A percentile compares a stretch with the other conserved stretches of the same genome.
Evolutionary conservation across 1,139 yeast genomes (phyloP).

Genomic region (Hanseniaspora sp.): DNA sequence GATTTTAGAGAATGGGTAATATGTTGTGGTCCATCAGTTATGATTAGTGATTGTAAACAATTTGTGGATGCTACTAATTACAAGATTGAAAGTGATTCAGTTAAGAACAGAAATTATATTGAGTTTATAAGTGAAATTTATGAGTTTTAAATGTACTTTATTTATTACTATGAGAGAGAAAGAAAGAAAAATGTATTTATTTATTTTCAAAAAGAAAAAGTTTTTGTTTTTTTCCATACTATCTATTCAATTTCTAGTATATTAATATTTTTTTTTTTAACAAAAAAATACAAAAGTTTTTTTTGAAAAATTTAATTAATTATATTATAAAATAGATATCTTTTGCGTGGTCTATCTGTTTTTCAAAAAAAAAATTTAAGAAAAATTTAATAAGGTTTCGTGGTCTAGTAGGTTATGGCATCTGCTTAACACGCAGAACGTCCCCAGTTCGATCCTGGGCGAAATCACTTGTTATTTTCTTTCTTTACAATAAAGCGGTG

Average conservation of each 20-base stretch:
- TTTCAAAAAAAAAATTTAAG: slow-evolving; percentile 18
- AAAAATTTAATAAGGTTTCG: slow-evolving; percentile 38
- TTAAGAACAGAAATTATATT: not conserved
- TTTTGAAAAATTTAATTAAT: too few species aligned
- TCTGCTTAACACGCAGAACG: slow-evolving; percentile 99
- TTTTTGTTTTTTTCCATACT: too few species aligned
- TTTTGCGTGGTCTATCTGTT: too few species aligned
- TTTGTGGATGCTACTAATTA: slow-evolving; percentile 3
- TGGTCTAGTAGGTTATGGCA: slow-evolving; percentile 99
- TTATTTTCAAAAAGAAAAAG: not conserved
- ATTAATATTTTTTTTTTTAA: too few species aligned
- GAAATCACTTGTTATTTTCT: slow-evolving; percentile 1
- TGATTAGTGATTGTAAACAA: slow-evolving; percentile 4
- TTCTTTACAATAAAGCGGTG: slow-evolving; percentile 41
- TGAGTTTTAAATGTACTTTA: not conserved
- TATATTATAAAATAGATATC: too few species aligned
- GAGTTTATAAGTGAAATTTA: slow-evolving; percentile 9
- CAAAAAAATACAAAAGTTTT: too few species aligned
- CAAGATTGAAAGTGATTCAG: not conserved
- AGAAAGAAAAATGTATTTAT: not conserved
- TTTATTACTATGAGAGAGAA: not conserved
- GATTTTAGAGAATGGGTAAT: slow-evolving; percentile 1
- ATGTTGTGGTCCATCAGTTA: slow-evolving; percentile 9
- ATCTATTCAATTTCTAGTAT: too few species aligned
- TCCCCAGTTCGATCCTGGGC: slow-evolving; percentile 92